Percentiles rank a stretch among this genome's conserved stretches.
Conservation (phyloP, 225 moss, liverwort and hornwort species). For the Antitrichia curtipendula region DNA sequence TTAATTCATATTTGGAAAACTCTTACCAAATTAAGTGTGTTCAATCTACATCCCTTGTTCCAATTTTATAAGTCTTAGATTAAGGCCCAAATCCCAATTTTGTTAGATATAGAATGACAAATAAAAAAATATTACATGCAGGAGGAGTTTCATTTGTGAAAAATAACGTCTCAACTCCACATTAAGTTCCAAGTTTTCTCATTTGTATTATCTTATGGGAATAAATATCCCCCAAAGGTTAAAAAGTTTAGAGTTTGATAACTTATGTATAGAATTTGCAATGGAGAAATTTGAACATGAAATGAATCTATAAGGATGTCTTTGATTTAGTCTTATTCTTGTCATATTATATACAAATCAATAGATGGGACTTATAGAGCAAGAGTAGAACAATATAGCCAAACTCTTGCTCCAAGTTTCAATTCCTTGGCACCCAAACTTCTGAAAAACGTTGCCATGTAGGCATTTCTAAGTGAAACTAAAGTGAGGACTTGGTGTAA, state of each 20-base stretch:
- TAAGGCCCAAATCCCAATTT: not conserved
- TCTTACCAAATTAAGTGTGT: not conserved
- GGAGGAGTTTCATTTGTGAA: too few relatives aligned
- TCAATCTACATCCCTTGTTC: not conserved
- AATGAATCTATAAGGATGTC: not conserved
- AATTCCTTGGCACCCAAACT: not conserved
- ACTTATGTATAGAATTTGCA: not conserved
- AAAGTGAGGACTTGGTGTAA: not conserved
- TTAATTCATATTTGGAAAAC: not conserved
- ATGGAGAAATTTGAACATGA: not conserved
- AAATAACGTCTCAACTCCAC: not conserved
- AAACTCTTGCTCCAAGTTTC: not conserved
- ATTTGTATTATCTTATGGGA: too few relatives aligned
- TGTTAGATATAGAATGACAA: not conserved
- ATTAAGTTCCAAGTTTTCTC: not conserved
- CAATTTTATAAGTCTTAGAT: not conserved
- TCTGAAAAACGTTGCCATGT: not conserved
- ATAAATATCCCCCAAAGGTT: not conserved
- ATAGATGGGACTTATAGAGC: not conserved
- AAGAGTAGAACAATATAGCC: not conserved
- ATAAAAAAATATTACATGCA: not conserved
- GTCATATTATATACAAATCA: not conserved
- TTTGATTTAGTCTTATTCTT: not conserved
- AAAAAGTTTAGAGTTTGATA: not conserved
- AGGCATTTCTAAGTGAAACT: not conserved